Evolutionary conservation across 768 basidiomycete genomes (phyloP), one percentile per base, ranked within the genome.

Genomic region (Pleurotus tuber-regium): DNA sequence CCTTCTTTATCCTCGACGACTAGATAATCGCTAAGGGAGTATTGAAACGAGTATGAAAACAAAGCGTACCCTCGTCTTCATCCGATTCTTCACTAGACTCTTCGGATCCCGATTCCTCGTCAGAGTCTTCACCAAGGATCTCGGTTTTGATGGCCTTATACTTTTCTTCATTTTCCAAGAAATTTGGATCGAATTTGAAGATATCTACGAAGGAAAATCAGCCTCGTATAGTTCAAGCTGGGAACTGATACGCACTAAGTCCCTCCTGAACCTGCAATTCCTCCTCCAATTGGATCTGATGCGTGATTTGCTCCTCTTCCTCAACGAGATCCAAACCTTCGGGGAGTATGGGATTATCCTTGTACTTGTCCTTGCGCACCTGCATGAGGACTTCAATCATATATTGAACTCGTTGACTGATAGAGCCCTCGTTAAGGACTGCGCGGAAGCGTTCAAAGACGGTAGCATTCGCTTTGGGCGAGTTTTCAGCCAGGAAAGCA

Each of bases 341-440:
- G 2, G 92, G 86, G 33, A 98, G 66, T 57, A 93, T 84, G 14
- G 95, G 95, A 66, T 99, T 98, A 64, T 98, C 97, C 78, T 98
- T 98, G 78, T 92, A 98, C 70, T 93, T 95, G 76, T 99, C 97
- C 74, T 97, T 98, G 59, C 97, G 79, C 6, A 97, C 92, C 70
- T 98, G 97, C 92, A 99, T 98, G 41, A 98, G 77, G 2, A 98
- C 97, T 71, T 98, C 97, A 59, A 99, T 92, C 97, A 98, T 98
- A 70, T 98, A 99, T 65, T 98, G 97, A 24, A 96, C 92, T 59
- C 97, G 84, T 60, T 98, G 94, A 62, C 91, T 94, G 67, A 99
- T 96, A 38, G 79, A 74, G 21, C 93, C 93, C 67, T 98, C 97
- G 68, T 98, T 97, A 28, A 99, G 74, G 7, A 98, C 93, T 1